Evolutionary conservation across 495 filamentous ascomycete species (phyloP), one percentile per base, ranked within the genome.

Genomic region (Symbiotaphrina buchneri): DNA sequence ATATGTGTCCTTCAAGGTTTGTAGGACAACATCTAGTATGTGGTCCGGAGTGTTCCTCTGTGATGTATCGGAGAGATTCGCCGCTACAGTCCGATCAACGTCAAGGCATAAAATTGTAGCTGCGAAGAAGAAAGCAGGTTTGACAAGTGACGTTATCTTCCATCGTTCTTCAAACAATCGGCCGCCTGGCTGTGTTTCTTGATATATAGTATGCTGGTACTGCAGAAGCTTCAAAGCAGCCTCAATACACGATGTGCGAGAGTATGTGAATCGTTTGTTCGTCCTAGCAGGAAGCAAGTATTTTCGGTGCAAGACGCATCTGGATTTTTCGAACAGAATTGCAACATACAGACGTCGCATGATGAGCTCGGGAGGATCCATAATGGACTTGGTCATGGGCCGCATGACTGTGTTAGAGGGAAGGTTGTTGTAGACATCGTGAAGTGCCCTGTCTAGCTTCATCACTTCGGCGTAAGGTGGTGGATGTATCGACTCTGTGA

Each of bases 141-240:
- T 25, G 13, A 25, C 7, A 7, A 13, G 13, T 13, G 22, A 25
- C 7, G 22, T 25, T 25, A 25, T 13, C 22, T 13, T 25, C 22
- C 22, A 25, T 7, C 22, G 22, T 7, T 13, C 13, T 25, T 25
- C 8, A 13, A 8, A 25, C 22, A 25, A 25, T 25, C 22, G 22
- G 7, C 22, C 22, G 13, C 13, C 22, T 25, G 13, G 22, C 22
- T 25, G 22, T 8, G 22, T 25, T 25, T 25, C 22, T 13, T 38
- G 37, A 21, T 56, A 35, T 20, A 54, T 21, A 6, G 47, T 8
- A 6, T 47, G 46, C 37, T 58, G 58, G 22, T 48, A 45, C 20
- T 46, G 39, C 21, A 59, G 35, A 0, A 50, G 47, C 13, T 45
- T 39, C 0, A 48, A 43, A 0, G 51, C 47, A 13, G 49, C 42